A percentile compares a stretch with the other conserved stretches of the same genome.
Conservation (phyloP, 768 basidiomycete genomes). For the Postia placenta region DNA sequence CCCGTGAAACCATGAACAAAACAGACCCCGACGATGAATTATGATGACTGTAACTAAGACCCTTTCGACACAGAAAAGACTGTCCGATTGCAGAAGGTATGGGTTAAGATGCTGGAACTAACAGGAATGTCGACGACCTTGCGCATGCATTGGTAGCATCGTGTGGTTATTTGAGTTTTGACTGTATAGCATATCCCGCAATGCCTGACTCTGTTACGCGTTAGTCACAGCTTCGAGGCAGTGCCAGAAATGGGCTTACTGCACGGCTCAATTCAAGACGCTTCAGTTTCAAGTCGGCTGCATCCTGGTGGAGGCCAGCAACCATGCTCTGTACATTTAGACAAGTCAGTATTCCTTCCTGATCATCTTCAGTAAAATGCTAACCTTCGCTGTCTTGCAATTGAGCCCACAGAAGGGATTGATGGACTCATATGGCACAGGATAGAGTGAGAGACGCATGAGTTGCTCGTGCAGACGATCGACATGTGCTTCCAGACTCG, state of each 20-base stretch:
- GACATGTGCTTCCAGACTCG: conserved; percentile 69
- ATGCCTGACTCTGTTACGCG: not conserved
- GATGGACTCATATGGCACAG: conserved; percentile 20
- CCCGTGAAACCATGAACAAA: no score
- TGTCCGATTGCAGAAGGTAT: no score
- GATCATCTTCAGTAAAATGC: conserved; percentile 1
- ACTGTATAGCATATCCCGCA: not conserved
- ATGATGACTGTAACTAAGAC: no score
- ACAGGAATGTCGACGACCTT: no score
- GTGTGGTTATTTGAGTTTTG: no score
- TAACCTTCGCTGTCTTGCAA: conserved; percentile 69
- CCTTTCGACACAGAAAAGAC: no score
- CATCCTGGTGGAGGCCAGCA: conserved; percentile 62
- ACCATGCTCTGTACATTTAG: conserved; percentile 56
- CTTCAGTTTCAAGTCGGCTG: conserved; percentile 51
- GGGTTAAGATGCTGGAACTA: no score
- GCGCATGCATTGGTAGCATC: no score
- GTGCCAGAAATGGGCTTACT: conserved; percentile 32
- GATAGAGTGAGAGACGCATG: conserved; percentile 46
- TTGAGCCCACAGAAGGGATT: conserved; percentile 57
- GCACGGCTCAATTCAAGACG: conserved; percentile 65
- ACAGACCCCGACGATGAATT: no score
- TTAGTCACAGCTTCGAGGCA: not conserved
- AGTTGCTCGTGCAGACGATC: conserved; percentile 61
- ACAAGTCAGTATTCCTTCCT: not conserved